Conservation (phyloP, 139 green algal genomes). For the Pleodorina starrii region DNA sequence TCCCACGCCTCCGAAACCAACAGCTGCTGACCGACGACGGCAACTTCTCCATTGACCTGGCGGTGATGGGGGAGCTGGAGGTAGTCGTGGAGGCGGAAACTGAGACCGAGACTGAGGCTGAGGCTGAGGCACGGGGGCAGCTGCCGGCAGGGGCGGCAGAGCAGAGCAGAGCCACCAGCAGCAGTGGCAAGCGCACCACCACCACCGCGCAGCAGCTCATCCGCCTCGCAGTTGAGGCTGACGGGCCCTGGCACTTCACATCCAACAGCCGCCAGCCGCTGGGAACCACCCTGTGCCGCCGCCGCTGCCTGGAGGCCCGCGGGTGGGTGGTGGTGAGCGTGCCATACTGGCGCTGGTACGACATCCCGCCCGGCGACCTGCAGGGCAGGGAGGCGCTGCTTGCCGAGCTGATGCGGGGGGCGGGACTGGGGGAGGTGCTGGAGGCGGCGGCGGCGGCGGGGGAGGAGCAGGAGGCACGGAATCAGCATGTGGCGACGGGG, state of each 20-base stretch:
- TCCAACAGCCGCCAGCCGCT: conserved; percentile 57
- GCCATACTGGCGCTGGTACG: conserved; percentile 64
- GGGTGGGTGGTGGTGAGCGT: conserved; percentile 72
- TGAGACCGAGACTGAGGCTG: too few species aligned
- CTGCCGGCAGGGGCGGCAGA: background rate
- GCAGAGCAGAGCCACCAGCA: background rate
- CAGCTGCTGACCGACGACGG: conserved; percentile 21
- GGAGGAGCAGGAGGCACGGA: too few species aligned
- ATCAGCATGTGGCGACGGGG: too few species aligned
- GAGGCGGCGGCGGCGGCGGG: background rate
- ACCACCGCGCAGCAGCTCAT: background rate
- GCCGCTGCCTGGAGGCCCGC: conserved; percentile 63
- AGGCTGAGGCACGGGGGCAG: background rate
- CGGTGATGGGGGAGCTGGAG: too few species aligned
- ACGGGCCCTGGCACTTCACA: conserved; percentile 75
- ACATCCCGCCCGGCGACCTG: background rate
- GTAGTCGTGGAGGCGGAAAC: too few species aligned
- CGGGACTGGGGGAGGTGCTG: background rate
- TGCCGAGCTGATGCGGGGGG: background rate
- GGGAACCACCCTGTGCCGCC: conserved; percentile 53
- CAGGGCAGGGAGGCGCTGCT: background rate
- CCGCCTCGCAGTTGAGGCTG: conserved; percentile 73
- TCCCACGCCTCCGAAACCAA: too few species aligned
- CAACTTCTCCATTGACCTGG: conserved; percentile 23
- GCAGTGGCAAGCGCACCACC: background rate